These are phyloP conservation scores for Thalassiosira mediterranea DNA, from an alignment of 352 stramenopile species.

Conservation along the genomic window DNA sequence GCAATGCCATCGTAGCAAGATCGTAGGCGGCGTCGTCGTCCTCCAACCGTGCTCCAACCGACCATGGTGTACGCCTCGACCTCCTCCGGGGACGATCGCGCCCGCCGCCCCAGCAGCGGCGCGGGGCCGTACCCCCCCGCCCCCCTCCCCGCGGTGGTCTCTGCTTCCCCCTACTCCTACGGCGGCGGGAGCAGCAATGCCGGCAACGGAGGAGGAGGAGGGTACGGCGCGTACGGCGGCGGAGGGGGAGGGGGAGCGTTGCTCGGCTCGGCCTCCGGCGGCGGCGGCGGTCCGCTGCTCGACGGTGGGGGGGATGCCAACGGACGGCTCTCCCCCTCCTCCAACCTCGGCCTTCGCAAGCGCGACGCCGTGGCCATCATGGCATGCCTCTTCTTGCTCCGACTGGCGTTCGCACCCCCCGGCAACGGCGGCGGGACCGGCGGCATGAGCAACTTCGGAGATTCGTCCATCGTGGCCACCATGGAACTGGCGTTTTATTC, in stretches of 20 bases:
- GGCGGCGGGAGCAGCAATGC: no score
- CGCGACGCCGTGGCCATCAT: constrained; percentile 43
- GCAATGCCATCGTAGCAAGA: no score
- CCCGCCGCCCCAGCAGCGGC: no score
- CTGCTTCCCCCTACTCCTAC: neutral
- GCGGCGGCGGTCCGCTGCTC: no score
- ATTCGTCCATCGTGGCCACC: constrained; percentile 32
- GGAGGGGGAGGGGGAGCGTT: neutral
- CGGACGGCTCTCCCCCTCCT: constrained; percentile 1
- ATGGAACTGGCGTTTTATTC: constrained; percentile 55
- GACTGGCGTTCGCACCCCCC: constrained; percentile 45
- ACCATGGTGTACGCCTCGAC: no score
- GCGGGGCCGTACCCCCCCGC: no score
- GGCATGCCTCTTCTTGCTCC: constrained; percentile 44
- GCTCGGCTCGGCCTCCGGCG: neutral
- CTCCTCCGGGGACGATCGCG: no score
- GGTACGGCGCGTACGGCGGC: no score
- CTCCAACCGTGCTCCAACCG: no score
- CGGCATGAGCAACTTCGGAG: constrained; percentile 7
- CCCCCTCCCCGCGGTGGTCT: neutral
- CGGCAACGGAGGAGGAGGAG: neutral
- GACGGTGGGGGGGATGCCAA: neutral
- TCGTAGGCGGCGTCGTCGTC: no score
- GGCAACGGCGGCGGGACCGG: neutral
- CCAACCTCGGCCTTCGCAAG: constrained; percentile 18